Evolutionary conservation across 2,329 filamentous ascomycete species (phyloP).

Genomic region (Monilinia fructigena): DNA sequence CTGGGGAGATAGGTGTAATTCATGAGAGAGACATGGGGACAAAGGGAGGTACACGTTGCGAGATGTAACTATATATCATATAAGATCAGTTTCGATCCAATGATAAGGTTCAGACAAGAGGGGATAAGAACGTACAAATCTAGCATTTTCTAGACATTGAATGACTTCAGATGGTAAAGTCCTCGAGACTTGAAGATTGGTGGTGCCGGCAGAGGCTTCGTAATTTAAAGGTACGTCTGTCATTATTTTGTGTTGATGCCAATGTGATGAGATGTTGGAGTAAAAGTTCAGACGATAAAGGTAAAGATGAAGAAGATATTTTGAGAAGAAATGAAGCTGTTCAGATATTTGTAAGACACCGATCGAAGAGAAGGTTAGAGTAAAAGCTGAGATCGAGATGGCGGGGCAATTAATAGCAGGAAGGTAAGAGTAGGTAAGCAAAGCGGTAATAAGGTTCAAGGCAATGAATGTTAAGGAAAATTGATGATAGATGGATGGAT

Average conservation of each 20-base stretch:
- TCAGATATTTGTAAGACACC: too few species aligned
- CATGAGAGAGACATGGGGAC: slow-evolving; percentile 94
- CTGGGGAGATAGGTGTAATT: slow-evolving; percentile 95
- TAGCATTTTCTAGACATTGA: slow-evolving; percentile 87
- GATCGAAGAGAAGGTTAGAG: slow-evolving; percentile 5
- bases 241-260: not conserved
- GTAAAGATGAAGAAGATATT: too few species aligned
- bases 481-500: too few species aligned
- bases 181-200: slow-evolving; percentile 61
- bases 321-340: too few species aligned
- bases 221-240: slow-evolving; percentile 54
- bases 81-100: not conserved
- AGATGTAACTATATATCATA: slow-evolving; percentile 72
- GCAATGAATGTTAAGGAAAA: too few species aligned
- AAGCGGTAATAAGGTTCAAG: too few species aligned
- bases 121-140: slow-evolving; percentile 66
- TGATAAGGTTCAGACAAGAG: not conserved
- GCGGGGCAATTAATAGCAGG: not conserved
- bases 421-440: too few species aligned
- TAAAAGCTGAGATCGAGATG: slow-evolving; percentile 8
- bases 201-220: slow-evolving; percentile 71
- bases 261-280: too few species aligned
- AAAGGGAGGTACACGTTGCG: slow-evolving; percentile 79
- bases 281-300: too few species aligned
- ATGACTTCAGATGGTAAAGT: slow-evolving; percentile 81